A percentile compares a stretch with the other conserved stretches of the same genome.
These are phyloP conservation scores for Miscanthus lutarioriparius DNA, from an alignment of 176 grass and related monocot species.

Conservation along the genomic window DNA sequence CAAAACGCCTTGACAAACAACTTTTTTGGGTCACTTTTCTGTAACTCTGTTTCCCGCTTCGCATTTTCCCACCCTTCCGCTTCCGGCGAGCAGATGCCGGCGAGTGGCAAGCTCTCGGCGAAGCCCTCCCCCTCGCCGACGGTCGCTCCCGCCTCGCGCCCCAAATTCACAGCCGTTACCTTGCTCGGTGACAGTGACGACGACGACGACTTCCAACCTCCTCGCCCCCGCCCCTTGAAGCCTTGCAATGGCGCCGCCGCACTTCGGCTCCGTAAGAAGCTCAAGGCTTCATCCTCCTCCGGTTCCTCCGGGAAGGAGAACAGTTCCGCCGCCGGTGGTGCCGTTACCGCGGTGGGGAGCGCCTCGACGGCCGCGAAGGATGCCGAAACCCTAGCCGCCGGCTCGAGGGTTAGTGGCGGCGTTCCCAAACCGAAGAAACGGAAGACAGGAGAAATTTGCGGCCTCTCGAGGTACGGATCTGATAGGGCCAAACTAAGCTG, in stretches of 20 bases:
- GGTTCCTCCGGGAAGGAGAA: conserved; percentile 63
- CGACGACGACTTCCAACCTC: conserved; percentile 71
- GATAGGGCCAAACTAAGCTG: neutral
- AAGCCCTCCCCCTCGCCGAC: conserved; percentile 27
- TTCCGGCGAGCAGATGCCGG: conserved; percentile 35
- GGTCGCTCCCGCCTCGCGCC: neutral
- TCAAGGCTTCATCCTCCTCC: conserved; percentile 7
- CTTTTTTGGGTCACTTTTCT: neutral
- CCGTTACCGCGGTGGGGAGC: neutral
- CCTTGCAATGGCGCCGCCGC: conserved; percentile 35
- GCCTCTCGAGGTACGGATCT: neutral
- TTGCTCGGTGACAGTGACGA: conserved; percentile 12
- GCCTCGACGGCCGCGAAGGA: neutral
- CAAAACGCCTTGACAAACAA: no score
- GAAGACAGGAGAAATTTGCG: neutral
- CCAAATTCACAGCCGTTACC: neutral
- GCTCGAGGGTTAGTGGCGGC: conserved; percentile 25
- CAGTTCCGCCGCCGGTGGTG: neutral
- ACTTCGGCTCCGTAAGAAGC: conserved; percentile 47
- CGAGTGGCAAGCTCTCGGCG: conserved; percentile 30
- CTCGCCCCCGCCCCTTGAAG: conserved; percentile 38
- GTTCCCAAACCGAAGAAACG: neutral
- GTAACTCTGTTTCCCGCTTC: neutral
- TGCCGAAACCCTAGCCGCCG: conserved; percentile 35
- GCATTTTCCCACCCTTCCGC: neutral